Evolutionary conservation across 208 protist genomes (phyloP), one percentile per base, ranked within the genome.

Genomic region (Trypanosoma lewisi): DNA sequence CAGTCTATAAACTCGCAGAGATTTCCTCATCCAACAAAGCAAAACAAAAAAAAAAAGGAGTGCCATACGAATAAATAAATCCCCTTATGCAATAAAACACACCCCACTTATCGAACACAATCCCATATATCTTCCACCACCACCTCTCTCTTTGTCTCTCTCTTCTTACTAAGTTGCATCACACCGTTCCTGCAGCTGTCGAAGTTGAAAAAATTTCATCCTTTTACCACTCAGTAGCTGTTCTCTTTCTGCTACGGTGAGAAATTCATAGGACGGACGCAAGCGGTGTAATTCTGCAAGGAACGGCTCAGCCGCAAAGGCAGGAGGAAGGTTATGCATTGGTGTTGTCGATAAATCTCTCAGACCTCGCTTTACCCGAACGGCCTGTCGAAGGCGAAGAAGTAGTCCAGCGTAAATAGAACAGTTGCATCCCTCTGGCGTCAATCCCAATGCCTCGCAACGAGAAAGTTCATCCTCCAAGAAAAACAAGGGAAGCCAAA

Each of bases 401-500:
- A 73, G 8, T 37, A 73, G 51, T 21, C 59, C 52, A 36, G 37
- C 12, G 31, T 60, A 73, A n/a, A 67, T 28, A 31, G 28, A 11
- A 53, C 67, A 73, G 36, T 30, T 31, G 17, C 31, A 48, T 17
- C 36, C 33, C 49, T 63, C 60, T 17, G 33, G 1, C 11, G 17
- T 14, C 11, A 64, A n/a, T 34, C 53, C 39, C 14, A 51, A 23
- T 11, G 25, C 52, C 41, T 67, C 53, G 48, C 39, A 61, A 19
- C 53, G 51, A 9, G 23, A 34, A 9, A 67, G 33, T 37, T 73
- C 67, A 36, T 58, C 34, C 39, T 73, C 60, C 4, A 73, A 5
- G 41, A 73, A 73, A 28, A 37, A 33, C 19, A 52, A 25, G 6
- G 67, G 67, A 27, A 73, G 51, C 67, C 67, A 73, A 23, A 73